Conservation (phyloP, 768 basidiomycete genomes). For the Rhodotorula diobovata region DNA sequence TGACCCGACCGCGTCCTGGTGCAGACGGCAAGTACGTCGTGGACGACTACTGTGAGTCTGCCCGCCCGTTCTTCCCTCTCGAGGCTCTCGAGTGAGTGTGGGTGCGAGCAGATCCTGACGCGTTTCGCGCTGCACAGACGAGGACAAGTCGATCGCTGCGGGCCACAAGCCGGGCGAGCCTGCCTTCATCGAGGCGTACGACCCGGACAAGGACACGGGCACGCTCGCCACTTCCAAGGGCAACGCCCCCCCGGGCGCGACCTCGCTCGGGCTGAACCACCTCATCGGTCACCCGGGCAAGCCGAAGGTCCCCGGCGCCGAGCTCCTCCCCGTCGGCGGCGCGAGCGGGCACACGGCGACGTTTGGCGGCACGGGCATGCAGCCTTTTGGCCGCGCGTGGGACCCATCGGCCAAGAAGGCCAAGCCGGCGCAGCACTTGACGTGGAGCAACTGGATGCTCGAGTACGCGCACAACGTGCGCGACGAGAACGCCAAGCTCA, state of each 20-base stretch:
- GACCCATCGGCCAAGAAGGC: conserved; percentile 78
- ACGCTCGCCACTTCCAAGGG: conserved; percentile 39
- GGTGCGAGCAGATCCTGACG: no score
- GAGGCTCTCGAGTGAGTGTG: no score
- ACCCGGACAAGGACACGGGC: conserved; percentile 54
- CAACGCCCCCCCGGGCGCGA: conserved; percentile 52
- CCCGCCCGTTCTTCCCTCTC: background rate
- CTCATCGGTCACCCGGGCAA: conserved; percentile 36
- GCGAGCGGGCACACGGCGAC: conserved; percentile 51
- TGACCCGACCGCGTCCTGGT: background rate
- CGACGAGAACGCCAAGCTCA: conserved; percentile 56
- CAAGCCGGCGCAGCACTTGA: conserved; percentile 69
- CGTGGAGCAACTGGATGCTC: conserved; percentile 88
- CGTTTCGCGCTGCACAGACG: conserved; percentile 51
- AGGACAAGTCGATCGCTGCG: conserved; percentile 71
- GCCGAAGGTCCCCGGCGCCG: conserved; percentile 23
- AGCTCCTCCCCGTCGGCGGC: conserved; percentile 30
- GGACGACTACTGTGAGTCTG: conserved; percentile 72
- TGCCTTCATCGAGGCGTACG: conserved; percentile 71
- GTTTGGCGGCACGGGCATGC: conserved; percentile 76
- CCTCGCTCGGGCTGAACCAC: conserved; percentile 37
- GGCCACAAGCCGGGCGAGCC: conserved; percentile 76
- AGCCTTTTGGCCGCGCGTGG: conserved; percentile 83
- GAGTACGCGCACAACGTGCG: conserved; percentile 64
- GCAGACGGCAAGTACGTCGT: conserved; percentile 84